Percentiles rank a stretch among this genome's conserved stretches.
Conservation (phyloP, 192 early-diverging fungal genomes). For the Geranomyces variabilis region DNA sequence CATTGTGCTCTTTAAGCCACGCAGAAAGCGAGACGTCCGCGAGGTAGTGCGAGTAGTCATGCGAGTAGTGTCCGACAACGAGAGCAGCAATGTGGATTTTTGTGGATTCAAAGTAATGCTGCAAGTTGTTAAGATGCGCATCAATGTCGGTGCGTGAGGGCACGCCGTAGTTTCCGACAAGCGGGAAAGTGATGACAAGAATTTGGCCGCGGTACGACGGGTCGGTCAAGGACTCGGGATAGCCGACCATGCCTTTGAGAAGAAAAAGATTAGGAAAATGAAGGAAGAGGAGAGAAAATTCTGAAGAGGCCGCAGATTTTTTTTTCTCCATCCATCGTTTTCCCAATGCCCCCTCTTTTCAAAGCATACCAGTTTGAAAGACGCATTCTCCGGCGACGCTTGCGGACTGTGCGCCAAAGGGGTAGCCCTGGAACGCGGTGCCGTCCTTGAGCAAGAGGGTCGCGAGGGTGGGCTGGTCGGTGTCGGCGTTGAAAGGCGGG, state of each 20-base stretch:
- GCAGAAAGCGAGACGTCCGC: slow-evolving; percentile 79
- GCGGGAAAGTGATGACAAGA: slow-evolving; percentile 94
- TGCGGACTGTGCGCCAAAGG: slow-evolving; percentile 89
- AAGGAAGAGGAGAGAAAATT: no score
- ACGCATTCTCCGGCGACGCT: slow-evolving; percentile 95
- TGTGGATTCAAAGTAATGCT: slow-evolving; percentile 92
- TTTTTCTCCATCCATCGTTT: neutral
- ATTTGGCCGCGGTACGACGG: slow-evolving; percentile 99
- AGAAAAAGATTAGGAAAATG: slow-evolving; percentile 3
- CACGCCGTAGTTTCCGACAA: slow-evolving; percentile 98
- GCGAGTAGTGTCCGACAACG: slow-evolving; percentile 88
- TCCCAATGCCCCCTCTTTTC: no score
- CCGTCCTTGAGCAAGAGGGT: slow-evolving; percentile 84
- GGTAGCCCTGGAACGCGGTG: slow-evolving; percentile 80
- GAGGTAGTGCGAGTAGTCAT: slow-evolving; percentile 92
- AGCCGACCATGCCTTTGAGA: slow-evolving; percentile 87
- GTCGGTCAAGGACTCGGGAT: slow-evolving; percentile 98
- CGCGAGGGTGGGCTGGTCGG: slow-evolving; percentile 27
- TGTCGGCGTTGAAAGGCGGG: neutral
- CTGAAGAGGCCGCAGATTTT: neutral
- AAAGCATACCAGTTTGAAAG: slow-evolving; percentile 92
- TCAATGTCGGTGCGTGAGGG: slow-evolving; percentile 87
- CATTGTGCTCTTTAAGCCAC: slow-evolving; percentile 91
- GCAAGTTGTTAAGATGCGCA: slow-evolving; percentile 77
- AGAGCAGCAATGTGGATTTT: slow-evolving; percentile 93